Percentiles rank a stretch among this genome's conserved stretches.
Conservation (phyloP, 1,284 basidiomycete species). For the Bothia castanella region DNA sequence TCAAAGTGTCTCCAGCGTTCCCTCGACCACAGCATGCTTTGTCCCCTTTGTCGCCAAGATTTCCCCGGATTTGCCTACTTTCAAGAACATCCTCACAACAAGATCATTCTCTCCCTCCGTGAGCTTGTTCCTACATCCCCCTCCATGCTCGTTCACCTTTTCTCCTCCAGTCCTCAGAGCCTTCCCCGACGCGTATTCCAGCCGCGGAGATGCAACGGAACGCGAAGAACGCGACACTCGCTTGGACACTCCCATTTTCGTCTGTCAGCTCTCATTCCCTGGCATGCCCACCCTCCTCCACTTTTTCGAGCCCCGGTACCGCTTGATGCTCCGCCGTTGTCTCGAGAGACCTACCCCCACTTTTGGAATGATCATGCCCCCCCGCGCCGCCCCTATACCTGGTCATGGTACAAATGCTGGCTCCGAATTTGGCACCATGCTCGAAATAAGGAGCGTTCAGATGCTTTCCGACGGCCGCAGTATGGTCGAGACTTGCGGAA, state of each 20-base stretch:
- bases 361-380: constrained; percentile 89
- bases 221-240: constrained; percentile 74
- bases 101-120: constrained; percentile 68
- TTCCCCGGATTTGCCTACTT: constrained; percentile 79
- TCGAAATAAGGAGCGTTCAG: constrained; percentile 83
- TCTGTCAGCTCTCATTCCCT: constrained; percentile 87
- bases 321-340: constrained; percentile 90
- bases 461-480: constrained; percentile 88
- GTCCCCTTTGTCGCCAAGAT: constrained; percentile 81
- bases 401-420: constrained; percentile 43
- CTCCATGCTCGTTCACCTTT: constrained; percentile 13
- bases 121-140: constrained; percentile 26
- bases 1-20: constrained; percentile 83
- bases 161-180: constrained; percentile 52
- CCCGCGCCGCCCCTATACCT: constrained; percentile 31
- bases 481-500: constrained; percentile 84
- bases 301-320: constrained; percentile 89
- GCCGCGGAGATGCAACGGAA: constrained; percentile 59
- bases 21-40: constrained; percentile 78
- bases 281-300: constrained; percentile 86
- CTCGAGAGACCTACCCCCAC: constrained; percentile 69
- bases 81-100: constrained; percentile 72
- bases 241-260: constrained; percentile 87
- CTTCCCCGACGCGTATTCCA: constrained; percentile 55
- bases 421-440: constrained; percentile 87